Percentiles rank a stretch among this genome's conserved stretches.
These are phyloP conservation scores for Azolla pinnata DNA, from an alignment of 75 land plant species.

Conservation along the genomic window DNA sequence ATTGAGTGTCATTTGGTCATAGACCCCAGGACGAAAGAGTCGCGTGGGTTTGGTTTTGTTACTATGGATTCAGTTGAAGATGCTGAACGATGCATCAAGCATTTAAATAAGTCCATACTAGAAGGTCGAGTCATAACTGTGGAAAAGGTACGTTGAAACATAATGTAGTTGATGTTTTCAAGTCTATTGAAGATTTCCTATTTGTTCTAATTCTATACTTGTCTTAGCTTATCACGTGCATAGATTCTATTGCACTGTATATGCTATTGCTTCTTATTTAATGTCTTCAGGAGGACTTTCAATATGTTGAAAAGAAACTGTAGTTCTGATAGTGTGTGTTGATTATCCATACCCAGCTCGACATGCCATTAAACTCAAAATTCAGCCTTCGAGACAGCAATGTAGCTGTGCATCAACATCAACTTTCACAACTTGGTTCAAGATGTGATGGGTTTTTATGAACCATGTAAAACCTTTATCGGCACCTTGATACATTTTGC, in stretches of 20 bases:
- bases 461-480: no score
- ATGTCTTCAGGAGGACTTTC: neutral
- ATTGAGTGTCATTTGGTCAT: constrained; percentile 73
- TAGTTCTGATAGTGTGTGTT: constrained; percentile 8
- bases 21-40: constrained; percentile 85
- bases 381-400: neutral
- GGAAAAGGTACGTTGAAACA: constrained; percentile 64
- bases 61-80: constrained; percentile 65
- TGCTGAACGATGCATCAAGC: constrained; percentile 78
- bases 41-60: constrained; percentile 94
- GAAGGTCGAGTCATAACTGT: constrained; percentile 92
- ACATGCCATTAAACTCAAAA: neutral
- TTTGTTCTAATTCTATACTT: neutral
- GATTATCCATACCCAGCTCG: constrained; percentile 10
- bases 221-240: neutral
- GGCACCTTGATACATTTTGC: no score
- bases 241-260: neutral
- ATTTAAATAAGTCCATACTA: constrained; percentile 65
- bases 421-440: neutral
- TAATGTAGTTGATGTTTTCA: no score
- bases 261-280: neutral
- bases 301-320: no score
- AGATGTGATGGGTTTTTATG: neutral
- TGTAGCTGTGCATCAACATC: constrained; percentile 1
- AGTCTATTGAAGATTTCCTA: neutral